Percentiles rank a stretch among this genome's conserved stretches.
Evolutionary conservation across 2,329 filamentous ascomycete genomes (phyloP).

Genomic region (Fusarium dlaminii): DNA sequence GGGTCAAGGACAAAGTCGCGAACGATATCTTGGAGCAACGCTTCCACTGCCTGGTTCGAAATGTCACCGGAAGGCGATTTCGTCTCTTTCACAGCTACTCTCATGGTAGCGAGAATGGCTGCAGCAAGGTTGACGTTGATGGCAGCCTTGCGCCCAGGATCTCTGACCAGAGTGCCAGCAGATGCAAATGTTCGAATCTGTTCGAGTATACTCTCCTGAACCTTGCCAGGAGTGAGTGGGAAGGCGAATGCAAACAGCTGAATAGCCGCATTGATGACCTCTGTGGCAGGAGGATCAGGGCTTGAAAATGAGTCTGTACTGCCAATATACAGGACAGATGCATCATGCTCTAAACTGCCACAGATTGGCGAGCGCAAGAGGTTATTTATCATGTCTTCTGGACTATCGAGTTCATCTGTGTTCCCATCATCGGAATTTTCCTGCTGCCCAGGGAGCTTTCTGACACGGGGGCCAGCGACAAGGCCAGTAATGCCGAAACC

Average conservation of each 20-base stretch:
- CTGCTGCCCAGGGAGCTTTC: slow-evolving; percentile 75
- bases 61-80: slow-evolving; percentile 77
- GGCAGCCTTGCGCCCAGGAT: slow-evolving; percentile 87
- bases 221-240: slow-evolving; percentile 86
- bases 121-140: slow-evolving; percentile 90
- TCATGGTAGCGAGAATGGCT: slow-evolving; percentile 81
- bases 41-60: slow-evolving; percentile 79
- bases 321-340: slow-evolving; percentile 78
- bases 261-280: slow-evolving; percentile 94
- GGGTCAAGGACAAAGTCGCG: slow-evolving; percentile 80
- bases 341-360: slow-evolving; percentile 88
- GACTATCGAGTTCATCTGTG: slow-evolving; percentile 62
- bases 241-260: slow-evolving; percentile 92
- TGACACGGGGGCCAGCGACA: slow-evolving; percentile 79
- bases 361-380: slow-evolving; percentile 77
- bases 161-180: slow-evolving; percentile 80
- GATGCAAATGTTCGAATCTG: slow-evolving; percentile 92
- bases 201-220: slow-evolving; percentile 95
- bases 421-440: slow-evolving; percentile 55
- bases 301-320: slow-evolving; percentile 53
- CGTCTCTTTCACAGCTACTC: slow-evolving; percentile 85
- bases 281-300: slow-evolving; percentile 86
- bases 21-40: slow-evolving; percentile 79
- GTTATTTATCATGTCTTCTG: slow-evolving; percentile 72
- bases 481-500: slow-evolving; percentile 93